Percentiles rank a stretch among this genome's conserved stretches.
phyloP scores from a whole-genome alignment of 1,139 yeast genomes.

The Diutina pseudorugosa region DNA sequence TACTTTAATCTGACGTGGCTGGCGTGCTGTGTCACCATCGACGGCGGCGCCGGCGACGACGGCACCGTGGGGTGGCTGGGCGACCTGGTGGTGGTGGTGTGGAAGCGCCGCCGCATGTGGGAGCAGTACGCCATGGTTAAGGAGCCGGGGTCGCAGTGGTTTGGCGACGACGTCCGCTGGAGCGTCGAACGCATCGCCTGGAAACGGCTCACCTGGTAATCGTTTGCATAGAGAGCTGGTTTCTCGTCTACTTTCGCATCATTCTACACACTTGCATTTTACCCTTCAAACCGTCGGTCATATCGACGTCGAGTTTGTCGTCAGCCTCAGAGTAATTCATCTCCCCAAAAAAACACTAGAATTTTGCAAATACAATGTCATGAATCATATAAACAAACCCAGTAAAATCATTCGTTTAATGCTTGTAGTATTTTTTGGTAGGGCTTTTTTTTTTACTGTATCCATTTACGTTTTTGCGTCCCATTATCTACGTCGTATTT shows the following conservation, averaged over 20 bases:
- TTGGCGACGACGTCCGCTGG: neutral
- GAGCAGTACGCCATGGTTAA: conserved; percentile 70
- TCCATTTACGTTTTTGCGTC: no score
- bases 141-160: conserved; percentile 1
- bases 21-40: conserved; percentile 51
- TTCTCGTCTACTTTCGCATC: neutral
- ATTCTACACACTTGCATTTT: neutral
- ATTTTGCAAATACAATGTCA: no score
- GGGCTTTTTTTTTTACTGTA: no score
- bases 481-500: no score
- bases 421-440: no score
- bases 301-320: neutral
- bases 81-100: conserved; percentile 51
- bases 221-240: conserved; percentile 1
- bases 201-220: conserved; percentile 1
- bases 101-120: conserved; percentile 70
- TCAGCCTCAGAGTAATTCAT: neutral
- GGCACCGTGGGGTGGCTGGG: conserved; percentile 77
- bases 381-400: no score
- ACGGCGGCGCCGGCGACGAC: conserved; percentile 35
- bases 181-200: neutral
- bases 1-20: conserved; percentile 88
- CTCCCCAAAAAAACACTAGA: no score
- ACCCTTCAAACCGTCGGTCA: neutral
- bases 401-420: no score